These are phyloP conservation scores for Xerocomus spinulosus DNA, from an alignment of 768 basidiomycete species.

Conservation along the genomic window DNA sequence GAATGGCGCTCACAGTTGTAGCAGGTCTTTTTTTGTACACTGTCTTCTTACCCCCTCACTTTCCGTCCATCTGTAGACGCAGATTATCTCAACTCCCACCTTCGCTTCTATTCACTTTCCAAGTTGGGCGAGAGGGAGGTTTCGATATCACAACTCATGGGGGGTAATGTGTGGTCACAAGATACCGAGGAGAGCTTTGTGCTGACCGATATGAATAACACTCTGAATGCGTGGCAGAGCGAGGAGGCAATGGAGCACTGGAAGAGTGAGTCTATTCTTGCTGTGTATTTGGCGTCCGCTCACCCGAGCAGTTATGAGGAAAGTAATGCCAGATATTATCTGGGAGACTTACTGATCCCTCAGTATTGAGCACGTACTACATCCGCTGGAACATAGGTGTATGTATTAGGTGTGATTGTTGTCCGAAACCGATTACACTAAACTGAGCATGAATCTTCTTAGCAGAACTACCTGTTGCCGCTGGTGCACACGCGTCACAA, in stretches of 20 bases:
- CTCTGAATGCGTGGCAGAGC: constrained; percentile 61
- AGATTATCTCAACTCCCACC: constrained; percentile 66
- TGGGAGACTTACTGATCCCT: constrained; percentile 71
- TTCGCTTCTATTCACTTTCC: constrained; percentile 58
- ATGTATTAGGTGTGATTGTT: no score
- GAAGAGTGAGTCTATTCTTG: constrained; percentile 47
- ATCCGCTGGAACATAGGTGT: no score
- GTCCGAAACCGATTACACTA: no score
- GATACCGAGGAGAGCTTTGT: constrained; percentile 44
- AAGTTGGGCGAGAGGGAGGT: constrained; percentile 52
- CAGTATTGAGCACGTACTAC: neutral
- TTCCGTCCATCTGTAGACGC: constrained; percentile 52
- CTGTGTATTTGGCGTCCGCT: constrained; percentile 2
- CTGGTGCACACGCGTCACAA: no score
- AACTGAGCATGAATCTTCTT: no score
- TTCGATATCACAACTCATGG: constrained; percentile 39
- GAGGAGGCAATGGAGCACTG: constrained; percentile 68
- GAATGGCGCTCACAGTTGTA: constrained; percentile 4
- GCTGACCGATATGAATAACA: constrained; percentile 59
- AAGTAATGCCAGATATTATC: constrained; percentile 62
- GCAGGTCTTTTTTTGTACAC: constrained; percentile 82
- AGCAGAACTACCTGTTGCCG: no score
- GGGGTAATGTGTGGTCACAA: constrained; percentile 11
- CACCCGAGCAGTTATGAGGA: constrained; percentile 61
- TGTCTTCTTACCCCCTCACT: constrained; percentile 45